Evolutionary conservation across 2,329 filamentous ascomycete genomes (phyloP).

Genomic region (Calonectria crousiana): DNA sequence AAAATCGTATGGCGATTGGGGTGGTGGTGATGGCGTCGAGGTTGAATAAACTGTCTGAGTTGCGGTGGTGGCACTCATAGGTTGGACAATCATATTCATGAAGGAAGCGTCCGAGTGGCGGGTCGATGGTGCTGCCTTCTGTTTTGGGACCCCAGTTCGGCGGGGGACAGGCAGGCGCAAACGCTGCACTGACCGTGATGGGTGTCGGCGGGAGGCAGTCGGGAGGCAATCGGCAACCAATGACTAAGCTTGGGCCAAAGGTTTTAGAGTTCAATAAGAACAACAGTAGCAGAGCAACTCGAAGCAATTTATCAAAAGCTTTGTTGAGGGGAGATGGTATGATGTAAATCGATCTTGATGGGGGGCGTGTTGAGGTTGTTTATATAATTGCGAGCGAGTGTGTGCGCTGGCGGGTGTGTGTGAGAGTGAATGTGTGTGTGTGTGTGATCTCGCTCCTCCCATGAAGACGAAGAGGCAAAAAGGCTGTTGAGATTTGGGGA

Average conservation of each 20-base stretch:
- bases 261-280: not conserved
- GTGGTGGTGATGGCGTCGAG: conserved; percentile 29
- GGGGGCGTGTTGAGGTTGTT: not conserved
- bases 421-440: not conserved
- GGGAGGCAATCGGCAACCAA: conserved; percentile 5
- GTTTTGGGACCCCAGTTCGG: conserved; percentile 6
- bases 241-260: conserved; percentile 21
- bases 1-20: conserved; percentile 30
- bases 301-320: not conserved
- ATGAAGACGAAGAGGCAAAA: conserved; percentile 10
- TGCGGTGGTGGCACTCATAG: conserved; percentile 21
- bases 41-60: conserved; percentile 26
- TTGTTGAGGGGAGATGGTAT: not conserved
- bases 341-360: not conserved
- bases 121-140: conserved; percentile 15
- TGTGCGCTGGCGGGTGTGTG: not conserved
- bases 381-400: not conserved
- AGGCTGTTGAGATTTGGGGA: conserved; percentile 22
- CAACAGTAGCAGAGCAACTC: not conserved
- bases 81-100: conserved; percentile 28
- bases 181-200: conserved; percentile 8
- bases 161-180: not conserved
- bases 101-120: conserved; percentile 2
- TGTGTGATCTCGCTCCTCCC: not conserved
- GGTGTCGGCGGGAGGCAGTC: conserved; percentile 8